These are phyloP conservation scores for Magnusiomyces tetraspermus DNA, from an alignment of 1,139 yeast species.

Conservation along the genomic window DNA sequence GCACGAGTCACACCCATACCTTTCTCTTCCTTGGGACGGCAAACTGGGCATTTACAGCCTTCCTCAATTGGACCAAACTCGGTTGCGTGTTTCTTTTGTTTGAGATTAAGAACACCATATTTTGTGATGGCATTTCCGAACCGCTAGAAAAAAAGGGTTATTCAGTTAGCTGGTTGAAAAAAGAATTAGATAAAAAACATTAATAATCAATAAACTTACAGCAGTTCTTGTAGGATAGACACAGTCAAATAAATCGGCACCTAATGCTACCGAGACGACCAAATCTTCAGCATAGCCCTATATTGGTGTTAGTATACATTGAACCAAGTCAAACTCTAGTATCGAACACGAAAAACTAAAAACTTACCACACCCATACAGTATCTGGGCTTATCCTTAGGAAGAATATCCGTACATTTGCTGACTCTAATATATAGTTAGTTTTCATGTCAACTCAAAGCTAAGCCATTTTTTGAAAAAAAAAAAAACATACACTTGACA, in stretches of 20 bases:
- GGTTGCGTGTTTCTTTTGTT: slow-evolving; percentile 29
- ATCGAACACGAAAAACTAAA: background rate
- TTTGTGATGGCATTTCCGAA: slow-evolving; percentile 39
- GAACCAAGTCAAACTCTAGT: background rate
- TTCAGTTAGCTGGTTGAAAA: background rate
- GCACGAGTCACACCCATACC: slow-evolving; percentile 36
- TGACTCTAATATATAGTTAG: slow-evolving; percentile 21
- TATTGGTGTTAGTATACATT: slow-evolving; percentile 4
- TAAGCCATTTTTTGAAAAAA: background rate
- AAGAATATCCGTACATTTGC: slow-evolving; percentile 34
- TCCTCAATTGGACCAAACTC: slow-evolving; percentile 35
- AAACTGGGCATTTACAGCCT: slow-evolving; percentile 37
- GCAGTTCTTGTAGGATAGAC: slow-evolving; percentile 42
- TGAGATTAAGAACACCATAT: slow-evolving; percentile 33
- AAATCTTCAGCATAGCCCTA: slow-evolving; percentile 39
- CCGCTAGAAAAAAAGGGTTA: slow-evolving; percentile 18
- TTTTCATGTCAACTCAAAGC: background rate
- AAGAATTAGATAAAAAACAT: background rate
- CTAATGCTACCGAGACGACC: slow-evolving; percentile 39
- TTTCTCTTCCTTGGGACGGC: slow-evolving; percentile 26
- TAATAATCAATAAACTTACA: slow-evolving; percentile 10
- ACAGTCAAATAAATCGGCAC: slow-evolving; percentile 40
- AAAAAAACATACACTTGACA: slow-evolving; percentile 27
- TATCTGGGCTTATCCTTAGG: slow-evolving; percentile 38
- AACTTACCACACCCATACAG: slow-evolving; percentile 36